Conservation (phyloP, 2,329 filamentous ascomycete genomes). For the Scleromitrula shiraiana region DNA sequence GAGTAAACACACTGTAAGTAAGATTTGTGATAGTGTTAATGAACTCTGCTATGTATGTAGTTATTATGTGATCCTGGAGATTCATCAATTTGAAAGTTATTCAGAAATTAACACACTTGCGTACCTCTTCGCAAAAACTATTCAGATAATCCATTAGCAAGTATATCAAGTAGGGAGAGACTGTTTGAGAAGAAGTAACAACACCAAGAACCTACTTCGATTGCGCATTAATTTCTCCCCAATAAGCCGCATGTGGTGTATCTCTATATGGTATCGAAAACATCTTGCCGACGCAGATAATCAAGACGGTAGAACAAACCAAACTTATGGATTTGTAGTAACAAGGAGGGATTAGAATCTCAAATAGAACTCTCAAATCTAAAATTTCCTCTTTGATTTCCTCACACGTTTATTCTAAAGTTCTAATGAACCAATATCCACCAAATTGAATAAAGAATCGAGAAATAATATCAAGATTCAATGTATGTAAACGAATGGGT, state of each 20-base stretch:
- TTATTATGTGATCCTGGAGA: conserved; percentile 45
- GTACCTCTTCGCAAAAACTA: conserved; percentile 30
- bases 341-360: too few relatives aligned
- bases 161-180: not conserved
- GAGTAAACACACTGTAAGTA: conserved; percentile 35
- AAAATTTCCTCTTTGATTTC: too few relatives aligned
- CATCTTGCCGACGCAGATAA: not conserved
- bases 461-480: too few relatives aligned
- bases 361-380: too few relatives aligned
- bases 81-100: not conserved
- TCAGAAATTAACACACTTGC: not conserved
- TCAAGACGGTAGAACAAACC: not conserved
- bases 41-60: conserved; percentile 44
- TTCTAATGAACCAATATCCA: too few relatives aligned
- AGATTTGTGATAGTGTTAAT: conserved; percentile 45
- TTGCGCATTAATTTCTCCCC: conserved; percentile 21
- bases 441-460: too few relatives aligned
- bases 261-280: conserved; percentile 16
- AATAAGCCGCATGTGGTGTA: conserved; percentile 21
- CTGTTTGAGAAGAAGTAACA: not conserved
- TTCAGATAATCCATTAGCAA: not conserved
- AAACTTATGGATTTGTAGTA: not conserved
- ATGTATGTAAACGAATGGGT: too few relatives aligned
- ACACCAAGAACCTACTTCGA: conserved; percentile 23
- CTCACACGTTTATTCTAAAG: too few relatives aligned